Conservation (phyloP, 2,329 filamentous ascomycete genomes). For the Neocatenulostroma microsporum region DNA sequence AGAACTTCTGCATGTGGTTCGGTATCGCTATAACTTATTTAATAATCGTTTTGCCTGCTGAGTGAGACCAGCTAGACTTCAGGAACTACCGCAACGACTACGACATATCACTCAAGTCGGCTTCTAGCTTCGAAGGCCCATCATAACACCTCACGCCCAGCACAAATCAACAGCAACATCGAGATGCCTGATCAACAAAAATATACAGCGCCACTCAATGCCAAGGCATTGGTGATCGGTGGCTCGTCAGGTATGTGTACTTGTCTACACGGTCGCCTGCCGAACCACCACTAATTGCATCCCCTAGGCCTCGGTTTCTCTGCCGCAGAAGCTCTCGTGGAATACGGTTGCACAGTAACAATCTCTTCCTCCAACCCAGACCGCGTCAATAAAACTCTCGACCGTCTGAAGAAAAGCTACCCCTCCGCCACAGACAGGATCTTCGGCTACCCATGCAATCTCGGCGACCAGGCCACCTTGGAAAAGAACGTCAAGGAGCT, state of each 20-base stretch:
- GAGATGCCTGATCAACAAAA: constrained; percentile 37
- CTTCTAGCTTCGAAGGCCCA: too few relatives aligned
- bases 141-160: too few relatives aligned
- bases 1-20: too few relatives aligned
- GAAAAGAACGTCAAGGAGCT: constrained; percentile 42
- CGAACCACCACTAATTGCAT: neutral
- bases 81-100: too few relatives aligned
- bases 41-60: too few relatives aligned
- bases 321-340: constrained; percentile 52
- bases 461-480: constrained; percentile 40
- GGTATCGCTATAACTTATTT: too few relatives aligned
- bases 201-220: constrained; percentile 42
- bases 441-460: constrained; percentile 41
- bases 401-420: constrained; percentile 38
- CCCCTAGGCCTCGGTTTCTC: constrained; percentile 53
- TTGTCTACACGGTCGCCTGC: neutral
- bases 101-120: too few relatives aligned
- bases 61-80: too few relatives aligned
- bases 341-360: constrained; percentile 49
- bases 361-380: constrained; percentile 52
- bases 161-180: constrained; percentile 1
- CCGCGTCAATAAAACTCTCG: constrained; percentile 43
- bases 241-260: constrained; percentile 39
- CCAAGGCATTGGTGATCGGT: constrained; percentile 53
- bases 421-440: constrained; percentile 35